These are phyloP conservation scores for Nepenthes alata DNA, from an alignment of 179 eudicot genomes.

Conservation along the genomic window DNA sequence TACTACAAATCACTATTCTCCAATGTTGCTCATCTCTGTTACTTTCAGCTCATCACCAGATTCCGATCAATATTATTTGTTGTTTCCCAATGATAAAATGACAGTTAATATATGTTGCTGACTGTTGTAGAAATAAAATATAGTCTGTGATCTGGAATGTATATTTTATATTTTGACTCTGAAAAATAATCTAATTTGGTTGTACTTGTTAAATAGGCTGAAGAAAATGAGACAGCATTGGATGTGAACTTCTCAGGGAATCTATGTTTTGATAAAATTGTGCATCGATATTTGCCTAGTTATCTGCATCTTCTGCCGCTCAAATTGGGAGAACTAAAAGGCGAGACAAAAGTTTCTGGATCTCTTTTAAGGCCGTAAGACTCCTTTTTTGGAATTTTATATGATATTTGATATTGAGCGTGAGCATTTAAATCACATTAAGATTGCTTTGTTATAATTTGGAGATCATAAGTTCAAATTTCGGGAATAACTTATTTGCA, in stretches of 20 bases:
- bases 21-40: neutral
- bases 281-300: slow-evolving; percentile 73
- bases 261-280: slow-evolving; percentile 56
- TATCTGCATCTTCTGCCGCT: slow-evolving; percentile 56
- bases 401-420: neutral
- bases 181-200: too few relatives aligned
- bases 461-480: too few relatives aligned
- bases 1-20: neutral
- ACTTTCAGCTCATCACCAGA: neutral
- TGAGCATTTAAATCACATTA: too few relatives aligned
- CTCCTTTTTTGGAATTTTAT: slow-evolving; percentile 6
- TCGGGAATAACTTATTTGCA: too few relatives aligned
- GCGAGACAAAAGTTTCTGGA: slow-evolving; percentile 96
- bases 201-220: slow-evolving; percentile 37
- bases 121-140: neutral
- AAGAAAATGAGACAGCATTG: slow-evolving; percentile 80
- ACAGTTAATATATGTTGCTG: neutral
- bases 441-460: too few relatives aligned
- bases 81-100: too few relatives aligned
- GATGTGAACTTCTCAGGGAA: slow-evolving; percentile 95
- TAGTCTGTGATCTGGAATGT: neutral
- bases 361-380: slow-evolving; percentile 81
- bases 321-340: slow-evolving; percentile 69
- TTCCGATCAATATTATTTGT: too few relatives aligned
- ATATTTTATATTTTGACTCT: too few relatives aligned